Base-by-base conservation (phyloP, 2,329 filamentous ascomycete species). In the Nemania sp. region DNA sequence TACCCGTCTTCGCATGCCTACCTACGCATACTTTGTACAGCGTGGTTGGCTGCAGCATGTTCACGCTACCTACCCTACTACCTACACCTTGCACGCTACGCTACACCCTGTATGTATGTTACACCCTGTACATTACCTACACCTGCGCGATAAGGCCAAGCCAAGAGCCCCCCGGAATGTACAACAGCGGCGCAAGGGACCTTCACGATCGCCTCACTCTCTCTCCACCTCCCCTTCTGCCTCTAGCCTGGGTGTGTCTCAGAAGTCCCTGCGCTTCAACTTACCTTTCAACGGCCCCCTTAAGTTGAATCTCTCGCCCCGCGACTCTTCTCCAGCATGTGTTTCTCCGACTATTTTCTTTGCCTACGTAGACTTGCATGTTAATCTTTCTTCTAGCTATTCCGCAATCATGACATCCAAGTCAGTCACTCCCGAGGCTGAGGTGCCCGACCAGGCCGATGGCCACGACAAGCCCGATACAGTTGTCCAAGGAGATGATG, bases 141-240 rank as follows among this genome's bases (percentile, higher is more conserved):
- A 45, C 35, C 45, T 20, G 35, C 20, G 45, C 62, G 61, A 61
- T 68, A 65, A 64, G 62, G 54, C 49, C 64, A 56, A 55, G 43
- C 22, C 29, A 66, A 59, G 26, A 4, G 55, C 58, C 43, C 51
- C 35, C 59, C 26, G 47, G 29, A 18, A 43, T 53, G 49, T 55
- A 61, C 61, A 56, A 49, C 20, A 43, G 32, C 57, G 47, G 66
- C 68, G 66, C 56, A 59, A 66, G 52, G 55, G 59, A 62, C 62
- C 26, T 69, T 66, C 35, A 69, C 66, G 62, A 70, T 69, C 56
- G 62, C 66, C 55, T 70, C 69, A 69, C 59, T 49, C 55, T 64
- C 55, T 64, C 59, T 59, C 51, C 59, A 56, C 62, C 58, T 43
- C 67, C 53, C 38, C 62, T 26, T 49, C 62, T 52, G 29, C 52